phyloP scores from a whole-genome alignment of 164 flowering plant species.

The Chimonanthus praecox region DNA sequence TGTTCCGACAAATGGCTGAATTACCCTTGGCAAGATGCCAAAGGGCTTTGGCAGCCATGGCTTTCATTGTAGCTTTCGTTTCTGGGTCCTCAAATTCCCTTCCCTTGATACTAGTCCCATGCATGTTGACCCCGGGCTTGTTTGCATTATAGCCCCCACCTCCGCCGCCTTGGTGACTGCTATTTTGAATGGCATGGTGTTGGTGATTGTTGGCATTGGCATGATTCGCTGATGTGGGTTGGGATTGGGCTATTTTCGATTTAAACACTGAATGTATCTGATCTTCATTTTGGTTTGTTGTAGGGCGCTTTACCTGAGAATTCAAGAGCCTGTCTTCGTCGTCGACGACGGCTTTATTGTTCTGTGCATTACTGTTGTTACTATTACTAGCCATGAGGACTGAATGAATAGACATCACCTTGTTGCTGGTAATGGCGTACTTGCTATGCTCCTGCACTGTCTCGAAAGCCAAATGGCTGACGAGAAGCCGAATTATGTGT shows the following conservation, averaged over 20 bases:
- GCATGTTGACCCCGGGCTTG: constrained; percentile 6
- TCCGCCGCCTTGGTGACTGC: neutral
- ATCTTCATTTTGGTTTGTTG: constrained; percentile 19
- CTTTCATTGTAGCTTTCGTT: constrained; percentile 67
- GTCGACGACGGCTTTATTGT: neutral
- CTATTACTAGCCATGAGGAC: constrained; percentile 42
- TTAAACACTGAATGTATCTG: constrained; percentile 55
- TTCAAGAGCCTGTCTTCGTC: constrained; percentile 2
- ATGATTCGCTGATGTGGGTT: neutral
- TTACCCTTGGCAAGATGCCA: constrained; percentile 57
- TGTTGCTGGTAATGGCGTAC: constrained; percentile 48
- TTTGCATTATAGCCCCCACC: constrained; percentile 1
- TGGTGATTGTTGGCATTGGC: neutral
- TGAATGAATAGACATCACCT: constrained; percentile 40
- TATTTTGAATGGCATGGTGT: constrained; percentile 5
- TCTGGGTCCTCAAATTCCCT: constrained; percentile 59
- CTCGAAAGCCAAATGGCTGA: constrained; percentile 77
- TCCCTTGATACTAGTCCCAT: constrained; percentile 57
- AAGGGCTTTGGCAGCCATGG: constrained; percentile 79
- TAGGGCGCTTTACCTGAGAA: constrained; percentile 27
- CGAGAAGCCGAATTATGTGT: constrained; percentile 63
- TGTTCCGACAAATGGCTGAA: constrained; percentile 49
- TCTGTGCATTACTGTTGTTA: neutral
- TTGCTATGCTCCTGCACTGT: constrained; percentile 86
- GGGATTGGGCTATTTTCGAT: constrained; percentile 28